Percentiles rank a stretch among this genome's conserved stretches.
phyloP scores from a whole-genome alignment of 257 asterid species.

The Verbascum thapsus region DNA sequence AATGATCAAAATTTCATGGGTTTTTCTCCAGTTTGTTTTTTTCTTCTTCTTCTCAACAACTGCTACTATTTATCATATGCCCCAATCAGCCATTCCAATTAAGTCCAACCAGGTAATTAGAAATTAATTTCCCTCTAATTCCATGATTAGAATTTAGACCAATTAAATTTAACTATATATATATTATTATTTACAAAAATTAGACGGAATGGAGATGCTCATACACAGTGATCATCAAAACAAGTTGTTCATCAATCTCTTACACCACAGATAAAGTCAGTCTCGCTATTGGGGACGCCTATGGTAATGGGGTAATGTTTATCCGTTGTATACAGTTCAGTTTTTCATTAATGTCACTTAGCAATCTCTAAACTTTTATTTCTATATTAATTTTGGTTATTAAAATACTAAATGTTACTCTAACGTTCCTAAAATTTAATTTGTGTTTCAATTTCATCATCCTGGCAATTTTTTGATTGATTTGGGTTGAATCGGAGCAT shows the following conservation, averaged over 20 bases:
- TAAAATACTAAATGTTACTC: too few species aligned
- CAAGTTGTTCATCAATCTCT: conserved; percentile 48
- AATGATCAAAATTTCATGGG: conserved; percentile 7
- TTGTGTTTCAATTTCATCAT: too few species aligned
- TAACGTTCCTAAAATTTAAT: too few species aligned
- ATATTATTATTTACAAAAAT: neutral
- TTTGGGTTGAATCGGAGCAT: too few species aligned
- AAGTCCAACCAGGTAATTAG: conserved; percentile 21
- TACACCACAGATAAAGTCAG: conserved; percentile 48
- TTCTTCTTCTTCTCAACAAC: conserved; percentile 13
- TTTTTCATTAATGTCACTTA: too few species aligned
- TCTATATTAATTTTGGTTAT: too few species aligned
- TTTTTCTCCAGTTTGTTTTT: conserved; percentile 6
- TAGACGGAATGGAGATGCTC: conserved; percentile 32
- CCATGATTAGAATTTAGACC: too few species aligned
- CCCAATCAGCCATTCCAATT: neutral
- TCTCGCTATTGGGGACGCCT: conserved; percentile 49
- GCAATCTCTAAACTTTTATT: too few species aligned
- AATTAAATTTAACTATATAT: neutral
- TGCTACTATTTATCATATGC: neutral
- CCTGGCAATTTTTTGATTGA: too few species aligned
- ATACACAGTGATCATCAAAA: conserved; percentile 44
- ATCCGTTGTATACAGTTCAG: too few species aligned
- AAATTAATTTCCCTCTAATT: too few species aligned
- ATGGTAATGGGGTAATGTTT: conserved; percentile 44